Conservation (phyloP, 2,329 filamentous ascomycete species). For the Coniochaeta sp. region DNA sequence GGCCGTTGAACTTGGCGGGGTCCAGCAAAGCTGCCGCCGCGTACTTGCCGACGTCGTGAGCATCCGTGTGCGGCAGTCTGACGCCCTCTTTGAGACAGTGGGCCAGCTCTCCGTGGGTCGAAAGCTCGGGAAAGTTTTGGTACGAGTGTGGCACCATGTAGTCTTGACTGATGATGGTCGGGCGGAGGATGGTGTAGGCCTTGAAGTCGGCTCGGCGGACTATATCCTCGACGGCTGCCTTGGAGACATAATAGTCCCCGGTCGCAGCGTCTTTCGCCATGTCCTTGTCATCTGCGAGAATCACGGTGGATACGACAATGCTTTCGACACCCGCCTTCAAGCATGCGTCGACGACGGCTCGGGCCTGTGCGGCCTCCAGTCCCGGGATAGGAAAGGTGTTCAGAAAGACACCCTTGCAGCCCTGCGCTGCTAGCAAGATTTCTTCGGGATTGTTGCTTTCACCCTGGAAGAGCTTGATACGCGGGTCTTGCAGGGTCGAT, state of each 20-base stretch:
- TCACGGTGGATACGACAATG: conserved; percentile 18
- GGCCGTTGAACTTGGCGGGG: conserved; percentile 19
- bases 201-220: conserved; percentile 20
- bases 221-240: conserved; percentile 25
- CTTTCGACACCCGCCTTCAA: conserved; percentile 22
- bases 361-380: conserved; percentile 20
- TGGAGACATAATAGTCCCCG: conserved; percentile 25
- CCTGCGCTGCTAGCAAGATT: conserved; percentile 22
- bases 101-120: conserved; percentile 18
- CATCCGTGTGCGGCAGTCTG: conserved; percentile 20
- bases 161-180: conserved; percentile 20
- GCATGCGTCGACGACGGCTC: conserved; percentile 21
- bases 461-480: conserved; percentile 26
- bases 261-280: conserved; percentile 16
- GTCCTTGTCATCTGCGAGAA: conserved; percentile 9
- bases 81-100: conserved; percentile 13
- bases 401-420: conserved; percentile 23
- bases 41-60: conserved; percentile 22
- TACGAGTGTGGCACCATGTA: conserved; percentile 14
- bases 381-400: conserved; percentile 19
- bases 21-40: conserved; percentile 22
- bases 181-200: conserved; percentile 25
- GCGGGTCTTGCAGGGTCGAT: conserved; percentile 13
- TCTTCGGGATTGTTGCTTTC: conserved; percentile 24
- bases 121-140: conserved; percentile 21